Evolutionary conservation across 164 flowering plant species (phyloP), one percentile per base, ranked within the genome.

Genomic region (Cinnamomum micranthum): DNA sequence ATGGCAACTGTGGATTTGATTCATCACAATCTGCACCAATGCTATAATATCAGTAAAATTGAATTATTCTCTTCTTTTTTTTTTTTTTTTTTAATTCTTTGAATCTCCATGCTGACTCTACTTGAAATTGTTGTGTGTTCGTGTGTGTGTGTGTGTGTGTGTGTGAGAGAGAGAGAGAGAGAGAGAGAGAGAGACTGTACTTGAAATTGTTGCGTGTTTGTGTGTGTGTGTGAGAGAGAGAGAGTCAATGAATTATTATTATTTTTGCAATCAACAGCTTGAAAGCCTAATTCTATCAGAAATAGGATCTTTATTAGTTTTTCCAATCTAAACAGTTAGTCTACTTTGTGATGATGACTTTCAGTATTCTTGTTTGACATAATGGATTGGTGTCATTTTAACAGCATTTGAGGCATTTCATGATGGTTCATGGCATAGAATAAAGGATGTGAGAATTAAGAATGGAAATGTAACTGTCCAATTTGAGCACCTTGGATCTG

Each of bases 381-480:
- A 24, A 22, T 24, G 24, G 67, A 22, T 64, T 64, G 67, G 22
- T 50, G 63, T 50, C 47, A 63, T 20, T 33, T 60, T 69, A 41
- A 72, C 81, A 95, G 99, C 97, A 74, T 93, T 95, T 81, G 98
- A 93, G 84, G 89, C 90, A 71, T 81, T 81, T 75, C 87, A 69
- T 73, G 51, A 65, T 19, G 89, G 85, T 19, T 86, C 94, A 51
- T 95, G 98, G 99, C 65, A 79, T 75, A 24, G 74, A 35, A 87
- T 89, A 71, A 87, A 92, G 76, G 72, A 76, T 71, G 65, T 93
- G 15, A 82, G 79, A 71, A 81, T 95, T 51, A 63, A 68, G 24
- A 70, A 82, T 70, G 99, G 99, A 51, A 50, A 25, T 10, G 72
- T 89, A 60, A 71, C 74, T 3, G 64, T 86, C 67, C 84, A 80